Evolutionary conservation across 164 flowering plant genomes (phyloP).

Genomic region (Stephania cephalantha): DNA sequence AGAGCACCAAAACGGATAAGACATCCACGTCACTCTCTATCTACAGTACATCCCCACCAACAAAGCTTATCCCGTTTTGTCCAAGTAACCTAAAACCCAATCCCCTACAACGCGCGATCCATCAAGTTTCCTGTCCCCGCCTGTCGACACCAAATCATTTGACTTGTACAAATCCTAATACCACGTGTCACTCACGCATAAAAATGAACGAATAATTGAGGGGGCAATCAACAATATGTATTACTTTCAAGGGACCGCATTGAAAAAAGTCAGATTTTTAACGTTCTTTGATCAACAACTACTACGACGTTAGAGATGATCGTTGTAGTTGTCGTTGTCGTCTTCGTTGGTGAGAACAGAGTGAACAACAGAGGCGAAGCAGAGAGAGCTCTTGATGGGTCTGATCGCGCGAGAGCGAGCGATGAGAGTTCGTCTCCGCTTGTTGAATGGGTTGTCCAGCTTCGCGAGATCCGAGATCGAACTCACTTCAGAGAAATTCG

Average conservation of each 20-base stretch:
- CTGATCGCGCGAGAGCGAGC: constrained; percentile 31
- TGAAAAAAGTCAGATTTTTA: too few relatives aligned
- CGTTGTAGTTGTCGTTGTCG: constrained; percentile 9
- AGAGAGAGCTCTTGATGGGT: constrained; percentile 29
- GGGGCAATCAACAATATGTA: too few relatives aligned
- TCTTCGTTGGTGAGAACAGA: constrained; percentile 21
- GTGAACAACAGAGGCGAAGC: neutral
- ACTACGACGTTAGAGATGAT: neutral
- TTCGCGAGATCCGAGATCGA: constrained; percentile 38
- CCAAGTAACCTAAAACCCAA: neutral
- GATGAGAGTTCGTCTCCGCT: constrained; percentile 41
- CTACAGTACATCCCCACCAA: neutral
- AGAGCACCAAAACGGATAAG: neutral
- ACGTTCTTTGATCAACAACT: too few relatives aligned
- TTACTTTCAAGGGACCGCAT: too few relatives aligned
- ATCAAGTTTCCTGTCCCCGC: neutral
- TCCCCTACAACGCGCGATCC: neutral
- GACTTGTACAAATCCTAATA: neutral
- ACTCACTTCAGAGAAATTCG: constrained; percentile 34
- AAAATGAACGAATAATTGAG: too few relatives aligned
- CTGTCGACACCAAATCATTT: neutral
- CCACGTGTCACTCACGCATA: neutral
- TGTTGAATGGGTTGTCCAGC: constrained; percentile 56
- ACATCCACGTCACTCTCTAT: neutral
- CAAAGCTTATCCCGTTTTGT: neutral